Conservation (phyloP, 1,284 basidiomycete species). For the Mycena sp. region DNA sequence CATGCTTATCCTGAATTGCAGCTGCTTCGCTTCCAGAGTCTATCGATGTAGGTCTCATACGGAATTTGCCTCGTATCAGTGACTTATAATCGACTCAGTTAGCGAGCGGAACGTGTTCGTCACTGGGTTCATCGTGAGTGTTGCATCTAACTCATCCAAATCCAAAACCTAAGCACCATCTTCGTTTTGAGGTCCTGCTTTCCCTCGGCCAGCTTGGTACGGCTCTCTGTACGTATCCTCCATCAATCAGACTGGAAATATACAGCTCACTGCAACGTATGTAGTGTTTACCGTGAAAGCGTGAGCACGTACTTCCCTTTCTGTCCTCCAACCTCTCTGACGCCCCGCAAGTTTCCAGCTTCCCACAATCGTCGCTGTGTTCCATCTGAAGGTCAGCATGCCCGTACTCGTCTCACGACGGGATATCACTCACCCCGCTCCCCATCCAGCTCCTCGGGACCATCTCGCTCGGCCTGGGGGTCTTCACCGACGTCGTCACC, state of each 20-base stretch:
- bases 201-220: slow-evolving; percentile 59
- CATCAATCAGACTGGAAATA: slow-evolving; percentile 1
- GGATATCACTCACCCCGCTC: neutral
- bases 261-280: neutral
- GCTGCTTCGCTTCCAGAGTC: slow-evolving; percentile 60
- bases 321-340: neutral
- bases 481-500: slow-evolving; percentile 52
- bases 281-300: slow-evolving; percentile 58
- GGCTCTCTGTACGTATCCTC: slow-evolving; percentile 42
- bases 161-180: neutral
- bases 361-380: slow-evolving; percentile 44
- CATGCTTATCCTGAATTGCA: slow-evolving; percentile 29
- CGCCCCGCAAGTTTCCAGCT: slow-evolving; percentile 40
- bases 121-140: slow-evolving; percentile 63
- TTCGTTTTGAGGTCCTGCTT: slow-evolving; percentile 50
- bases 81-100: slow-evolving; percentile 48
- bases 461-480: slow-evolving; percentile 50
- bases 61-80: neutral
- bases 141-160: neutral
- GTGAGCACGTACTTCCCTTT: slow-evolving; percentile 44
- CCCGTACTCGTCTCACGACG: neutral
- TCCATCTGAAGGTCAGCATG: slow-evolving; percentile 45
- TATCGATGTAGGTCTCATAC: slow-evolving; percentile 57
- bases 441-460: slow-evolving; percentile 49
- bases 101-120: slow-evolving; percentile 65